Percentiles rank a stretch among this genome's conserved stretches.
These are phyloP conservation scores for Gossypium davidsonii DNA, from an alignment of 441 rosid genomes.

Conservation along the genomic window DNA sequence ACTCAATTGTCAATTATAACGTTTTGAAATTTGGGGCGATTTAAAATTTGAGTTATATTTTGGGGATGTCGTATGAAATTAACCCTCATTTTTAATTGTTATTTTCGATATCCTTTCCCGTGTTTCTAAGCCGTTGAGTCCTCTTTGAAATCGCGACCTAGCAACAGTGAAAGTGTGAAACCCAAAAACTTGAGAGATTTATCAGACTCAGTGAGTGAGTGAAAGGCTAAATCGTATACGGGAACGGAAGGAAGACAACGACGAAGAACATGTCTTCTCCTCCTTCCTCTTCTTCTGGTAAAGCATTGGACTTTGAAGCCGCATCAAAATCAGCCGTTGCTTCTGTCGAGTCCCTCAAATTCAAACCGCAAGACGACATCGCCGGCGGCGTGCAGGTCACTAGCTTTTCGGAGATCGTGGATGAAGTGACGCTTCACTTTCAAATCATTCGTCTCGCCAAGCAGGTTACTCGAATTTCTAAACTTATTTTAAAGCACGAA, in stretches of 20 bases:
- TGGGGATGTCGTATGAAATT: background rate
- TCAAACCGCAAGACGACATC: background rate
- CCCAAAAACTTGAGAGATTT: background rate
- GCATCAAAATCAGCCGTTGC: background rate
- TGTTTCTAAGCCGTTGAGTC: background rate
- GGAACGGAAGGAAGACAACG: background rate
- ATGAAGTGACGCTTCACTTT: constrained; percentile 57
- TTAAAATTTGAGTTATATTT: background rate
- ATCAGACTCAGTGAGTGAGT: background rate
- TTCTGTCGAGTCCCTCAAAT: background rate
- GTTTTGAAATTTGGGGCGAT: background rate
- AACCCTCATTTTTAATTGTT: too few relatives aligned
- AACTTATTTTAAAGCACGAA: background rate
- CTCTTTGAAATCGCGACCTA: background rate
- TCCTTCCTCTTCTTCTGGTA: background rate
- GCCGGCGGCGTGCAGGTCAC: constrained; percentile 33
- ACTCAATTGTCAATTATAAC: too few relatives aligned
- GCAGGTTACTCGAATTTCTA: constrained; percentile 36
- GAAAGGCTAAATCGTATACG: background rate
- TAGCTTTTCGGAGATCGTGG: constrained; percentile 55
- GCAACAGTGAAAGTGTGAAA: background rate
- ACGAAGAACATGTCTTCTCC: background rate
- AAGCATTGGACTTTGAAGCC: background rate
- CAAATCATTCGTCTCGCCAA: constrained; percentile 66
- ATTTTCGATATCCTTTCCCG: background rate